Evolutionary conservation across 139 green algal genomes (phyloP), one percentile per base, ranked within the genome.

Genomic region (Limnomonas spitsbergensis): DNA sequence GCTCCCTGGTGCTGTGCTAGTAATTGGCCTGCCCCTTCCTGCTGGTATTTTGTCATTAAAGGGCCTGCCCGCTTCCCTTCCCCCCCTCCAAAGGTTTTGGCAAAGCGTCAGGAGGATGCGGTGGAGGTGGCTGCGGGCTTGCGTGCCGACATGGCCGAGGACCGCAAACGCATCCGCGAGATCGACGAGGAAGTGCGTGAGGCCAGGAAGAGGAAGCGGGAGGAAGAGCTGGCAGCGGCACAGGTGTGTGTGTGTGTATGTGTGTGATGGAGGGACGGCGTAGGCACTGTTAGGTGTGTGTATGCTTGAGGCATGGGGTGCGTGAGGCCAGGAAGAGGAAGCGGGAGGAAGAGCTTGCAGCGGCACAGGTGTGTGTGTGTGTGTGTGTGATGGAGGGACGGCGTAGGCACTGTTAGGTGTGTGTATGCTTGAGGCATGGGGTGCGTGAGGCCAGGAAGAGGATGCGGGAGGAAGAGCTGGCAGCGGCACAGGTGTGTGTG

Each of bases 101-200:
- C 27, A 20, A 24, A 7, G 27, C 26, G 61, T 7, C 26, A 39
- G 61, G 61, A 72, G 61, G 61, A 72, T 20, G 26, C 61, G 26
- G 29, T 20, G 7, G 61, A 72, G 61, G 61, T 72, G 29, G 61
- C 7, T 20, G 29, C 61, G 9, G 29, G 27, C 61, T 36, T 34
- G 61, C 61, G 61, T 20, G 9, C 61, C 9, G 61, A 72, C 27
- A 72, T 72, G 29, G 61, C 29, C 7, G 61, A 72, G 29, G 61
- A 72, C 27, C 26, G 29, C 6, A 72, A 72, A 20, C 26, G 29
- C 27, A 72, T 72, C 29, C 26, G 29, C 9, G 61, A 72, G 61
- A 72, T 72, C 26, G 61, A 72, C 7, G 61, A 34, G 61, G 61
- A 72, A 37, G 61, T 72, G 61, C 61, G 61, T 20, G 61, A 72